Base-by-base conservation (phyloP, 306 rosid genomes). In the Gynostemma pentaphyllum region DNA sequence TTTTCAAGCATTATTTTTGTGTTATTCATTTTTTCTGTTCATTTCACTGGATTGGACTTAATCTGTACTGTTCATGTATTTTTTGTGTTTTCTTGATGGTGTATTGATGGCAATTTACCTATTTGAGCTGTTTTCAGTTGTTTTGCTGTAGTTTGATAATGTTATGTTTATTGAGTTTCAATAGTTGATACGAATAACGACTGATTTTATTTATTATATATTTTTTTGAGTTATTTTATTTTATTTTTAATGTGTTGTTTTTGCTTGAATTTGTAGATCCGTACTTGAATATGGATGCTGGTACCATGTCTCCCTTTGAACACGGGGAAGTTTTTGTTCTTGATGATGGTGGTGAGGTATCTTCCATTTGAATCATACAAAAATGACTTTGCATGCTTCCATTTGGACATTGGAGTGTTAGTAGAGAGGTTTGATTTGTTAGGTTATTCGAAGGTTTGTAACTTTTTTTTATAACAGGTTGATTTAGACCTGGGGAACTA, bases 281-380 rank as follows among this genome's bases (percentile, higher is more conserved):
- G 2, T 94, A 94, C 80, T 78, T 94, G 86, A 94, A 94, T 49
- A 94, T 88, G 6, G 99, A 94, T 75, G 97, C 99, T 7, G 99
- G 99, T n/a, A 94, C 99, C 73, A 88, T 94, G 99, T 94, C 99
- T 79, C 99, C 99, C 18, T 94, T 94, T 69, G 99, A 94, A 54
- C 99, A 94, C n/a, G 99, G 99, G 24, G 97, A 94, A 71, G 99
- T 94, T 70, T 94, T 94, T 68, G 99, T 94, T 72, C 97, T 94
- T 70, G 99, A 94, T 66, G 99, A 94, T 63, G 95, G 99, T 5
- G 99, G 99, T 48, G 99, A 94, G 99, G 88, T 86, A 75, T 53
- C 56, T 1, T 34, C 68, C 46, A 44, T 69, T 59, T 45, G 37
- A 5, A 9, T 9, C 23, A 5, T 42, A 12, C 64, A 42, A 24